phyloP scores from a whole-genome alignment of 441 rosid species.

The Brassica hybrid region DNA sequence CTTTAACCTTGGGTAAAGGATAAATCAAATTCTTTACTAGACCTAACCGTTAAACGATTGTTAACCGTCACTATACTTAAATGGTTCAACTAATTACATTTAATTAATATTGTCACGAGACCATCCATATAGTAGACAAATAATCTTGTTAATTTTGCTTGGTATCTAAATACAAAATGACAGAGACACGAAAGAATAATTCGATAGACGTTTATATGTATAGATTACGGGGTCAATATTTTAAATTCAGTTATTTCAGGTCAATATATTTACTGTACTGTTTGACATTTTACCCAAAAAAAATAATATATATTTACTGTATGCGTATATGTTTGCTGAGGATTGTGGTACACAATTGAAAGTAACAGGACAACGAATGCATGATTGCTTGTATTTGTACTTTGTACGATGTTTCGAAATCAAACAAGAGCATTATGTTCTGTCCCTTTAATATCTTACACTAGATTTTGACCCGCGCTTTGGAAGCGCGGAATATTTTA shows the following conservation, averaged over 20 bases:
- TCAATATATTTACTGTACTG: not conserved
- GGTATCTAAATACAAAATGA: not conserved
- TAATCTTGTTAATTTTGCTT: not conserved
- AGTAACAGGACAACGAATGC: not conserved
- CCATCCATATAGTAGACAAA: not conserved
- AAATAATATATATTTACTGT: not conserved
- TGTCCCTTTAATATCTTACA: not conserved
- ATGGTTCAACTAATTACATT: not conserved
- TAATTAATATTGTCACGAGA: not conserved
- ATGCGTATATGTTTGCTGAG: not conserved
- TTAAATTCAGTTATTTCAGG: not conserved
- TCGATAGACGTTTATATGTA: not conserved
- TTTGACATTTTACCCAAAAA: too few relatives aligned
- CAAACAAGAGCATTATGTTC: not conserved
- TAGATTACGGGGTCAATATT: not conserved
- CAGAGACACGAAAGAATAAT: not conserved
- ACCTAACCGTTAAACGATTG: too few relatives aligned
- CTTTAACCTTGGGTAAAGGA: not conserved
- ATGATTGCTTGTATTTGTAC: not conserved
- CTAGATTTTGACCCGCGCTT: too few relatives aligned
- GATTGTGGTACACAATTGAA: not conserved
- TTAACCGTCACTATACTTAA: not conserved
- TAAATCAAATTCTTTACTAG: too few relatives aligned
- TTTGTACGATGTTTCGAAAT: not conserved
- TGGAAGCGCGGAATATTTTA: too few relatives aligned